phyloP scores from a whole-genome alignment of 2,329 filamentous ascomycete species.

The Nemania sp. region DNA sequence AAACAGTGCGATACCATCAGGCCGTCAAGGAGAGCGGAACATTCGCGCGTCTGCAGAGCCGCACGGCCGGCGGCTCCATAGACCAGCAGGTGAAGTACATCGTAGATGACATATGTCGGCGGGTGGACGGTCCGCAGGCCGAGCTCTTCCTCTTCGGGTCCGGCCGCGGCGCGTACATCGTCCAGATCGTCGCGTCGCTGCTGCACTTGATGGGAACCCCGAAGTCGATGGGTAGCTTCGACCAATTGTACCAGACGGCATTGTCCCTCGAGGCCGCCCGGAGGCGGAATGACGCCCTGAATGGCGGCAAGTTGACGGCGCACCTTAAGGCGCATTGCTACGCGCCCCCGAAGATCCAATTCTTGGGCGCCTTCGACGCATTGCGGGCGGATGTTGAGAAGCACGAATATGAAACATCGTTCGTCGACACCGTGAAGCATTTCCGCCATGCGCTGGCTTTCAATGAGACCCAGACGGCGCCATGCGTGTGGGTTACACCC shows the following conservation, averaged over 20 bases:
- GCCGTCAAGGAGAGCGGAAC: constrained; percentile 15
- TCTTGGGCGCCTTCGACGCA: constrained; percentile 26
- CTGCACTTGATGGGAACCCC: constrained; percentile 23
- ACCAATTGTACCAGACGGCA: constrained; percentile 29
- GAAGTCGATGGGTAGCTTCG: constrained; percentile 27
- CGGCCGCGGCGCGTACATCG: constrained; percentile 26
- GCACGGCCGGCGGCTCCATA: constrained; percentile 16
- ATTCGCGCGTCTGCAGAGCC: constrained; percentile 13
- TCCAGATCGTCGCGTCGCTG: constrained; percentile 29
- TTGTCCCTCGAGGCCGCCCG: constrained; percentile 16
- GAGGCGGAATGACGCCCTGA: constrained; percentile 18
- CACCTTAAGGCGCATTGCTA: constrained; percentile 18
- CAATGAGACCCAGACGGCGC: constrained; percentile 24
- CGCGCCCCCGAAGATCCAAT: constrained; percentile 18
- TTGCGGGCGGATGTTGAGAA: constrained; percentile 19
- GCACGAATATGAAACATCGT: constrained; percentile 32
- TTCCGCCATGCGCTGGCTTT: constrained; percentile 35
- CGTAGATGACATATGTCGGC: constrained; percentile 24
- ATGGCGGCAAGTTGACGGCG: constrained; percentile 17
- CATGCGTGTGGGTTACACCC: constrained; percentile 7
- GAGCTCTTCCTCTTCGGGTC: constrained; percentile 32
- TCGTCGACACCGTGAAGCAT: constrained; percentile 21
- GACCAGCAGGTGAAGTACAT: constrained; percentile 31
- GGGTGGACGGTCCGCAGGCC: neutral
- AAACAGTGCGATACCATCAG: constrained; percentile 26